Conservation (phyloP, 495 filamentous ascomycete species). For the Lophium mytilinum region DNA sequence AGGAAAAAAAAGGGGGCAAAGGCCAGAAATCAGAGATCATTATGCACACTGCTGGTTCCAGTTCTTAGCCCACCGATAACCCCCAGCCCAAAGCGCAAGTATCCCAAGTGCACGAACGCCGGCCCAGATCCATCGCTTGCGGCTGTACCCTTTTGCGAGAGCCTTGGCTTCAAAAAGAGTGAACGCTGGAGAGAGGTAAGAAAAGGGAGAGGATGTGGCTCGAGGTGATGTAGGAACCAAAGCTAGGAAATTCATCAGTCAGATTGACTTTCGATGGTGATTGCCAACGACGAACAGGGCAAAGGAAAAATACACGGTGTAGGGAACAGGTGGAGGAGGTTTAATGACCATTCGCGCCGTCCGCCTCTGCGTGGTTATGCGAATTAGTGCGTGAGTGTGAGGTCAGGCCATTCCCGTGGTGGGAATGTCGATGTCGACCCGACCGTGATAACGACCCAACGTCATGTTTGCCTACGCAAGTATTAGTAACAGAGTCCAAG, state of each 20-base stretch:
- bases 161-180: too few relatives aligned
- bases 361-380: constrained; percentile 6
- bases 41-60: too few relatives aligned
- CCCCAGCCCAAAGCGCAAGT: not conserved
- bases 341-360: constrained; percentile 5
- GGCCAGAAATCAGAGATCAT: too few relatives aligned
- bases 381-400: constrained; percentile 14
- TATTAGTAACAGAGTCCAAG: not conserved
- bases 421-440: constrained; percentile 12
- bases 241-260: not conserved
- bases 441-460: constrained; percentile 44
- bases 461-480: constrained; percentile 61
- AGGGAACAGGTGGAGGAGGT: not conserved
- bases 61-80: too few relatives aligned
- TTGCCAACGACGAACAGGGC: not conserved
- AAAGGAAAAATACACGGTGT: constrained; percentile 10
- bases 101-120: not conserved
- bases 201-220: too few relatives aligned
- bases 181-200: too few relatives aligned
- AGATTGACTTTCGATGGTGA: not conserved
- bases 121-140: too few relatives aligned
- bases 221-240: too few relatives aligned
- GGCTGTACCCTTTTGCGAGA: too few relatives aligned
- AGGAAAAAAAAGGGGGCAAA: too few relatives aligned
- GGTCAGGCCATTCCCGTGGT: constrained; percentile 4